Base-by-base conservation (phyloP, 2,329 filamentous ascomycete species). In the Albifimbria verrucaria region DNA sequence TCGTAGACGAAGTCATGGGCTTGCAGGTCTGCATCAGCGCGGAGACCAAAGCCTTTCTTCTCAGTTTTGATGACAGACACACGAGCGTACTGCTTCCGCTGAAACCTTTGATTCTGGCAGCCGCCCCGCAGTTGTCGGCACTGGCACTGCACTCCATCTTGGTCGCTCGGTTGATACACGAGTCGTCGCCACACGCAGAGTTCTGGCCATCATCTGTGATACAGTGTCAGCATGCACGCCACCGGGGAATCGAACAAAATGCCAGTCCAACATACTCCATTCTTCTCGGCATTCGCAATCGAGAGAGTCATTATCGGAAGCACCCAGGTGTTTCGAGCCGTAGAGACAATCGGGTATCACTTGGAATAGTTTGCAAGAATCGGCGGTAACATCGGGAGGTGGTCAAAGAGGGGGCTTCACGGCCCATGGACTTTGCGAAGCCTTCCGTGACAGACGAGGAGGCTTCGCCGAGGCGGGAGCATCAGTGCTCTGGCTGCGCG, bases 41-140 rank as follows among this genome's bases (percentile, higher is more conserved):
- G 89, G 54, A 99, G 82, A 41, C 94, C 94, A 64, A 89, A 97
- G 41, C 94, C 94, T 72, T 99, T 99, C 77, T 97, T 97, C 57
- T 96, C 92, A 0, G 94, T 97, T 70, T 95, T 93, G 78, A 99
- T 95, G 64, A 99, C 93, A 2, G 92, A 89, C 54, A 99, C 94
- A 61, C 89, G 76, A 65, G 93, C 92, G 67, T 94, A 97, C 64
- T 95, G 84, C 71, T 88, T 92, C 62, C 85, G 88, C 71, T 95
- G 90, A 65, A 99, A 97, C 55, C 94, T 88, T 71, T 96, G 92
- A 67, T 99, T 99, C 69, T 96, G 90, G 70, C 94, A 99, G 48
- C 84, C 85, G 36, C 84, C 77, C 92, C 92, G 71, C 94, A 99
- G 66, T 91, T 90, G 72, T 92, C 70, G 25, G 69, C 94, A 61